Evolutionary conservation across 495 filamentous ascomycete species (phyloP), one percentile per base, ranked within the genome.

Genomic region (Podospora tetraspora): DNA sequence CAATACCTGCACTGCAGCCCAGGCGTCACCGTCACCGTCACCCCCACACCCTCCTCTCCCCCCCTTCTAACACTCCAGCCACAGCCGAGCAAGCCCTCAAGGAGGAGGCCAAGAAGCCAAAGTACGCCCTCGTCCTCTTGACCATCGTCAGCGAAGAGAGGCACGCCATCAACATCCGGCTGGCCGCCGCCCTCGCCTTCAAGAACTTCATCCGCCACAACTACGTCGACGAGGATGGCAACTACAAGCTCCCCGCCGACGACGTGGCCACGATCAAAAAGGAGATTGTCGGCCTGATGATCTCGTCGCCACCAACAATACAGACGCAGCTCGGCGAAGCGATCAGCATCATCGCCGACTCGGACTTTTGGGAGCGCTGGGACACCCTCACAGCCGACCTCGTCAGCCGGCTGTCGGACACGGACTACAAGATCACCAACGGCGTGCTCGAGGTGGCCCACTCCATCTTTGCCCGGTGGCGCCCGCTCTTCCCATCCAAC

Each of bases 381-480:
- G 91, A 97, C 74, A 96, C 93, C 37, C 83, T 99, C 68, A 90
- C 94, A 60, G 19, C 34, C 87, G 94, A 99, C 77, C 88, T 99
- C 66, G 93, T 97, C 64, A 91, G 90, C 21, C 90, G 93, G 57
- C 84, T 98, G 22, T 90, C 91, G 13, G 84, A 87, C 7, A 86
- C 88, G 68, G 90, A 97, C 75, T 85, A 87, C 67, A 85, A 87
- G 69, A 84, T 89, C 73, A 98, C 97, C 78, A 94, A 92, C 76
- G 96, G 96, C 68, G 93, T 99, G 12, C 82, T 99, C 66, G 91
- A 94, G 79, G 96, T 99, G 57, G 96, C 96, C 59, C 96, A 99
- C 79, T 97, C 94, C 6, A 97, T 99, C 72, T 99, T 98, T 84
- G 92, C 90, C 79, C 84, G 95, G 68, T 99, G 96, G 96, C 86